Base-by-base conservation (phyloP, 805 yeast species). In the Starmerella apis region DNA sequence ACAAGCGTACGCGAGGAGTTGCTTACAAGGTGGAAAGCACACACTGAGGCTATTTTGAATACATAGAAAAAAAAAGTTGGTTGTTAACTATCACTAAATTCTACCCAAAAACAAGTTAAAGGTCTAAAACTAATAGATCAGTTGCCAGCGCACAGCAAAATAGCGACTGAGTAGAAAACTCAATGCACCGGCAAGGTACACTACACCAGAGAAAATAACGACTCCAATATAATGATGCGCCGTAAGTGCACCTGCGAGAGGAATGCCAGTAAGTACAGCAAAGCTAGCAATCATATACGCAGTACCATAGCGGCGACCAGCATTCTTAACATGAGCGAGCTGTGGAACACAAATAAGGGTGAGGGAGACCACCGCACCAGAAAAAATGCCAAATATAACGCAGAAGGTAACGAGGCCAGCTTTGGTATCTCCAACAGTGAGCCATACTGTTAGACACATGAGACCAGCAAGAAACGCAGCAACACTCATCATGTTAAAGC, bases 341-440 rank as follows among this genome's bases (percentile, higher is more conserved):
- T 76, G 75, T 0, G 83, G 76, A n/a, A 81, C 72, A 53, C 88
- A 81, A 3, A 78, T 79, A 0, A 90, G 86, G 0, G 83, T 75
- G 45, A 83, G 59, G 0, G 84, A 73, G 37, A 83, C 66, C 4
- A 82, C 76, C 18, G 83, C 75, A 3, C 86, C 79, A 27, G 76
- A 70, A 50, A 74, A 71, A n/a, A 58, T 56, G 14, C 61, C 61
- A 31, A 56, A 57, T 31, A 65, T 47, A 0, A 70, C 73, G 7
- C 80, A 67, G 61, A 80, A 82, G 0, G 70, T 69, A 55, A 77
- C 74, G 47, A 80, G 63, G 0, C 85, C 86, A 10, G 60, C 61
- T 10, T 36, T 37, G 14, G 56, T 51, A 23, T 43, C 51, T 16
- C 65, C 62, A 49, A 79, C 74, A 1, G 88, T 87, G 19, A 80